A percentile compares a stretch with the other conserved stretches of the same genome.
Evolutionary conservation across 2,329 filamentous ascomycete genomes (phyloP).

Genomic region (Pyrenophora teres): DNA sequence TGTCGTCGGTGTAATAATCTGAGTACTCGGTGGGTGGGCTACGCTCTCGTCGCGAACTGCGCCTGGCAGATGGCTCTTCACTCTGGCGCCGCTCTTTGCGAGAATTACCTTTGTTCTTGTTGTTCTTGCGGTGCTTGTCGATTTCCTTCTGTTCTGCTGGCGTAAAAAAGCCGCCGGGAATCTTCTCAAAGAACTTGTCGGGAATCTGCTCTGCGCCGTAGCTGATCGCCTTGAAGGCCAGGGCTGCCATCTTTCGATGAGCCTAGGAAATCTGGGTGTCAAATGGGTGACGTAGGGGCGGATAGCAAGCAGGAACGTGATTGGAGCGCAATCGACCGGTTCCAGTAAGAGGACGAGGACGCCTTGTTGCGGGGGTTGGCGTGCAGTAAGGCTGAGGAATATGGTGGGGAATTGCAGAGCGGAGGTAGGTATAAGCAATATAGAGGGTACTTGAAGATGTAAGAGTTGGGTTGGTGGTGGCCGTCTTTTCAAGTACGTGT

Average conservation of each 20-base stretch:
- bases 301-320: conserved; percentile 31
- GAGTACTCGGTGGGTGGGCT: conserved; percentile 36
- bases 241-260: conserved; percentile 39
- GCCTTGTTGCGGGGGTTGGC: conserved; percentile 30
- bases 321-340: conserved; percentile 32
- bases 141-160: conserved; percentile 35
- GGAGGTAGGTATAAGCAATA: conserved; percentile 13
- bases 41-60: conserved; percentile 33
- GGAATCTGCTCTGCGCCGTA: conserved; percentile 48
- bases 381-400: conserved; percentile 19
- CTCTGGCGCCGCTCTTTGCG: conserved; percentile 21
- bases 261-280: conserved; percentile 32
- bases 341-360: conserved; percentile 19
- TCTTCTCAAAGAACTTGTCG: conserved; percentile 45
- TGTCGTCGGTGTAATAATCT: conserved; percentile 38
- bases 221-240: conserved; percentile 47
- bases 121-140: conserved; percentile 26
- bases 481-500: conserved; percentile 1
- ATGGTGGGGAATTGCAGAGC: conserved; percentile 11
- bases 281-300: conserved; percentile 40
- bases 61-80: conserved; percentile 21
- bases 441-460: conserved; percentile 11
- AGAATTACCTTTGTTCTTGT: conserved; percentile 24
- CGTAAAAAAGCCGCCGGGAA: conserved; percentile 47
- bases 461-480: conserved; percentile 3